A percentile compares a stretch with the other conserved stretches of the same genome.
Conservation (phyloP, 139 green algal species). For the Chlorella vulgaris region DNA sequence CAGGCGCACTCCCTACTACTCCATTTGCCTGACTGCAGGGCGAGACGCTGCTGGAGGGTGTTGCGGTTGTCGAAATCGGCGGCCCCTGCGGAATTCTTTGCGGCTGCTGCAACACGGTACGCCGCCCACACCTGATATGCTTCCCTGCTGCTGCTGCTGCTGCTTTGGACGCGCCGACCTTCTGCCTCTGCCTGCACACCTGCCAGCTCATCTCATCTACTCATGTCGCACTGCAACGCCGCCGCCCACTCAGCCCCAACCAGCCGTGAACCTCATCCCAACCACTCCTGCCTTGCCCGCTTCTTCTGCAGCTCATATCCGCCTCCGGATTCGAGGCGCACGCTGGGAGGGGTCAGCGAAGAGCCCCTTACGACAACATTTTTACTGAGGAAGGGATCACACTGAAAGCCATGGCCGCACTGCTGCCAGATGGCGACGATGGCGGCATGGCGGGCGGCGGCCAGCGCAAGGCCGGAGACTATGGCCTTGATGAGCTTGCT, state of each 20-base stretch:
- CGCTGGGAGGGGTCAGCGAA: slow-evolving; percentile 62
- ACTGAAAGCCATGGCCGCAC: slow-evolving; percentile 51
- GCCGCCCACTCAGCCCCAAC: background rate
- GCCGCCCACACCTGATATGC: background rate
- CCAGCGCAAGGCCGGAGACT: slow-evolving; percentile 11
- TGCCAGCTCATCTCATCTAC: too few relatives aligned
- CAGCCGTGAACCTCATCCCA: background rate
- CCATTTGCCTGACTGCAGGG: slow-evolving; percentile 46
- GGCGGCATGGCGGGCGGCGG: slow-evolving; percentile 14
- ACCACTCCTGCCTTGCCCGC: background rate
- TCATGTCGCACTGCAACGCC: background rate
- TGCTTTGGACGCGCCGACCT: background rate
- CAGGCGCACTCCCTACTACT: too few relatives aligned
- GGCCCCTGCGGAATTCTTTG: slow-evolving; percentile 81
- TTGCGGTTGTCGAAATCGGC: slow-evolving; percentile 31
- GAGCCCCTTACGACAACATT: slow-evolving; percentile 86
- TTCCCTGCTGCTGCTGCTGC: background rate
- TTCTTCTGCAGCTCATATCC: slow-evolving; percentile 51
- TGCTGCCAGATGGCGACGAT: slow-evolving; percentile 41
- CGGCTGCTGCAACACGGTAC: slow-evolving; percentile 77
- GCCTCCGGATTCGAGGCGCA: slow-evolving; percentile 88
- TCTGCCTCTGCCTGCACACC: background rate
- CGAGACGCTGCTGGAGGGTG: slow-evolving; percentile 64
- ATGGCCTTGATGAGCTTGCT: slow-evolving; percentile 4
- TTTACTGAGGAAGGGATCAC: slow-evolving; percentile 61